Conservation (phyloP, 495 filamentous ascomycete species). For the Podospora didyma region DNA sequence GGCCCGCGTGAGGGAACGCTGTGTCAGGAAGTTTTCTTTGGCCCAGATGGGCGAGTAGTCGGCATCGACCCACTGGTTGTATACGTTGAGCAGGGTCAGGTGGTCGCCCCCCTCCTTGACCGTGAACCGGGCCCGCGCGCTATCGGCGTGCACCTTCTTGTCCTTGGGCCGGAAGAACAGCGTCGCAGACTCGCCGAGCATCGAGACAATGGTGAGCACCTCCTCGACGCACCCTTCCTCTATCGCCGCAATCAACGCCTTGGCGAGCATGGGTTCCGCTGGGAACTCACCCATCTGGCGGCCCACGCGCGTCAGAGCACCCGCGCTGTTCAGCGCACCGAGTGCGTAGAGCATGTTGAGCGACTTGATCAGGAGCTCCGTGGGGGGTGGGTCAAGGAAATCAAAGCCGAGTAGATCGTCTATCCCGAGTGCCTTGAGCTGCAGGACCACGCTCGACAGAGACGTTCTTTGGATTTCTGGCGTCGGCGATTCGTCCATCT, state of each 20-base stretch:
- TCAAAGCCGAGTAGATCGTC: conserved; percentile 94
- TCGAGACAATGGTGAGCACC: conserved; percentile 88
- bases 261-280: conserved; percentile 89
- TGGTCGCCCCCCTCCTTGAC: conserved; percentile 92
- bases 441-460: conserved; percentile 75
- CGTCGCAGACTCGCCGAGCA: conserved; percentile 83
- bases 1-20: conserved; percentile 77
- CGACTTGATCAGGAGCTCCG: conserved; percentile 85
- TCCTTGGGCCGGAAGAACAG: conserved; percentile 97
- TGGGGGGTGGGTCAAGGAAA: conserved; percentile 91
- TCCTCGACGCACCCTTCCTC: conserved; percentile 90
- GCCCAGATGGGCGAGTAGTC: conserved; percentile 90
- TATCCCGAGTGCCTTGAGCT: conserved; percentile 88
- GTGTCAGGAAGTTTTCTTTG: conserved; percentile 91
- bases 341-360: conserved; percentile 91
- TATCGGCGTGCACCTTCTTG: conserved; percentile 94
- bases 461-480: conserved; percentile 95
- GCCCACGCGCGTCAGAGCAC: conserved; percentile 86
- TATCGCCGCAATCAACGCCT: conserved; percentile 84
- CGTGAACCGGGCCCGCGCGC: conserved; percentile 87
- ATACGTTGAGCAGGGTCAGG: conserved; percentile 87
- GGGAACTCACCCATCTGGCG: conserved; percentile 97
- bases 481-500: conserved; percentile 87
- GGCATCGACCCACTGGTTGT: conserved; percentile 93
- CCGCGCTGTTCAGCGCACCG: conserved; percentile 82